Conservation (phyloP, 257 asterid genomes). For the Ligustrum vulgare region DNA sequence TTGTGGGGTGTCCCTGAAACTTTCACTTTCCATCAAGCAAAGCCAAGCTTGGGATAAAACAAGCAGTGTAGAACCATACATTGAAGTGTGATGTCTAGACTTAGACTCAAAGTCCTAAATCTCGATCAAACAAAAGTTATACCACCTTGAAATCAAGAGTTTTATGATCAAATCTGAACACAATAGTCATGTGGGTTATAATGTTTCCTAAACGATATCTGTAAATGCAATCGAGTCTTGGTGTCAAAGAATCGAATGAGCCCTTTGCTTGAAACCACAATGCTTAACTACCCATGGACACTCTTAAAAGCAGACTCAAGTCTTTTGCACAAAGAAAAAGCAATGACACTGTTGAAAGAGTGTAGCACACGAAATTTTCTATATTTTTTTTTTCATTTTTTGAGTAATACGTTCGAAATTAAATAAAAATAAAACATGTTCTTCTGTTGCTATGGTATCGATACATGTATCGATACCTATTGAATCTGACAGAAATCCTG, state of each 20-base stretch:
- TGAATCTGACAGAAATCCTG: no score
- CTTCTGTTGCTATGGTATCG: no score
- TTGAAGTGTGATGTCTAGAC: conserved; percentile 13
- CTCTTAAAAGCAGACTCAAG: conserved; percentile 39
- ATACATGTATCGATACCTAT: no score
- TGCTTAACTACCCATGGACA: conserved; percentile 39
- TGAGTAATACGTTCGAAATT: no score
- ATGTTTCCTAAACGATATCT: not conserved
- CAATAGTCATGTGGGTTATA: conserved; percentile 38
- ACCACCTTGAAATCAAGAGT: conserved; percentile 32
- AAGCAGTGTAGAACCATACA: no score
- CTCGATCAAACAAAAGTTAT: conserved; percentile 27
- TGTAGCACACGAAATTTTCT: no score
- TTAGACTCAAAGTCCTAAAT: conserved; percentile 23
- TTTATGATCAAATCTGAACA: conserved; percentile 37
- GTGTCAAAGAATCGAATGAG: conserved; percentile 39
- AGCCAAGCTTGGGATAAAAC: no score
- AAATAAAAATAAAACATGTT: no score
- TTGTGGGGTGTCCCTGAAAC: no score
- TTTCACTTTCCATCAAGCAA: no score
- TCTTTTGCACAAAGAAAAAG: conserved; percentile 10
- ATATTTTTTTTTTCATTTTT: no score
- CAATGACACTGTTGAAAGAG: conserved; percentile 23
- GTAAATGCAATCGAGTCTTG: no score
- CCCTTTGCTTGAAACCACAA: conserved; percentile 41